These are phyloP conservation scores for Talinum fruticosum DNA, from an alignment of 148 eudicot species.

Conservation along the genomic window DNA sequence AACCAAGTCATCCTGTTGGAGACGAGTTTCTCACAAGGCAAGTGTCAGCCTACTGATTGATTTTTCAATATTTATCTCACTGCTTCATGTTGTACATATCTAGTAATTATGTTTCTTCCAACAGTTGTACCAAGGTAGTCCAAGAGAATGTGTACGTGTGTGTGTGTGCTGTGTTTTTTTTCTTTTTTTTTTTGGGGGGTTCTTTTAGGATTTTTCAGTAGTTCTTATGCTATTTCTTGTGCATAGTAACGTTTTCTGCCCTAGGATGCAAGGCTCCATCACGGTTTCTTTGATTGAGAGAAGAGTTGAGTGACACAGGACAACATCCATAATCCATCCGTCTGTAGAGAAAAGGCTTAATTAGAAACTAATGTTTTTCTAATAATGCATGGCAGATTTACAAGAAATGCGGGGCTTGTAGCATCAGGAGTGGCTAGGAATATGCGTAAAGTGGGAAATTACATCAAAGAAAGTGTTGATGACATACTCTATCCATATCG, in stretches of 20 bases:
- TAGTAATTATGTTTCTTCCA: not conserved
- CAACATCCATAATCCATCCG: not conserved
- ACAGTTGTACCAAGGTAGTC: not conserved
- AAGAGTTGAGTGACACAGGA: not conserved
- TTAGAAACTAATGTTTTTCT: constrained; percentile 9
- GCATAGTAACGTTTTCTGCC: not conserved
- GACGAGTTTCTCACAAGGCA: constrained; percentile 79
- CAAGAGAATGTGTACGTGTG: not conserved
- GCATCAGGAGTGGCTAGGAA: constrained; percentile 87
- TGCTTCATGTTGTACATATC: not conserved
- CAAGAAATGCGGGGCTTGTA: constrained; percentile 73
- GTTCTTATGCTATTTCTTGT: not conserved
- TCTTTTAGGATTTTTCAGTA: not conserved
- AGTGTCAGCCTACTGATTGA: constrained; percentile 21
- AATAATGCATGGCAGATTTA: constrained; percentile 44
- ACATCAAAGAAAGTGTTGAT: constrained; percentile 65
- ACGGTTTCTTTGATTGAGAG: not conserved
- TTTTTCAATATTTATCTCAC: constrained; percentile 13
- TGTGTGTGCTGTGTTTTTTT: no score
- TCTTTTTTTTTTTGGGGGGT: no score
- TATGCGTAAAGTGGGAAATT: constrained; percentile 63
- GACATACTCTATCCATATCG: constrained; percentile 66
- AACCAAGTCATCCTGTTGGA: constrained; percentile 49
- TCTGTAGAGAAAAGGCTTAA: not conserved
- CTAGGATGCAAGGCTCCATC: not conserved